Base-by-base conservation (phyloP, 139 green algal species). In the Astrephomene gubernaculifera region DNA sequence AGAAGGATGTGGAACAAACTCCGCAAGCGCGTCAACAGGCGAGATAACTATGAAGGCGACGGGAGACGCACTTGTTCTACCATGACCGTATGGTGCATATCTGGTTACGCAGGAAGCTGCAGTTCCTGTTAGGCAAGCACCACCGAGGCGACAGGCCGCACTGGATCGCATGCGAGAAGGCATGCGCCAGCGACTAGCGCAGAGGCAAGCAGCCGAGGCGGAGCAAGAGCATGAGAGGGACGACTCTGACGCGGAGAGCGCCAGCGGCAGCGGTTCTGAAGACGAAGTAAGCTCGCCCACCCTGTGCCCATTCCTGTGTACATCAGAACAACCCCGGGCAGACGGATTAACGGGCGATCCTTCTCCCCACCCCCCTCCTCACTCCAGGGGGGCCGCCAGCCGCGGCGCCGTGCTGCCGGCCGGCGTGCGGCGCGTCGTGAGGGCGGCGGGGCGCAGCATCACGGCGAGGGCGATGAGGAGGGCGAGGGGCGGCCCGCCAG, bases 341-440 rank as follows among this genome's bases (percentile, higher is more conserved):
- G 14, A 25, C 49, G 12, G 17, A 12, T 57, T 17, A 25, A 57
- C 49, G 14, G 17, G 49, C 17, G 19, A 29, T 35, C 60, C 60
- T 67, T 67, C 60, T 29, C 21, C 60, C 12, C 21, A 31, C 63
- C 63, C n/a, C 5, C 7, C 63, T 29, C 17, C n/a, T n/a, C 33
- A 71, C 35, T n/a, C 35, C 39, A 71, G 57, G 43, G 14, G 10
- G 54, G 38, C 38, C 5, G 2, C 9, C 74, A 54, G 29, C 3
- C 10, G 14, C 60, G 72, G 38, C 76, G 76, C 6, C 41, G 76
- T 2, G 76, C 39, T 19, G 60, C 60, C 27, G n/a, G n/a, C n/a
- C 60, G 75, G n/a, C 64, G 83, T 2, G 83, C 90, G 24, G 86
- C 73, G 31, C 71, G 73, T 33, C 86, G 88, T 10, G 87, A 84